Evolutionary conservation across 2,329 filamentous ascomycete genomes (phyloP), one percentile per base, ranked within the genome.

Genomic region (Dryadomyces quercus-mongolicae): DNA sequence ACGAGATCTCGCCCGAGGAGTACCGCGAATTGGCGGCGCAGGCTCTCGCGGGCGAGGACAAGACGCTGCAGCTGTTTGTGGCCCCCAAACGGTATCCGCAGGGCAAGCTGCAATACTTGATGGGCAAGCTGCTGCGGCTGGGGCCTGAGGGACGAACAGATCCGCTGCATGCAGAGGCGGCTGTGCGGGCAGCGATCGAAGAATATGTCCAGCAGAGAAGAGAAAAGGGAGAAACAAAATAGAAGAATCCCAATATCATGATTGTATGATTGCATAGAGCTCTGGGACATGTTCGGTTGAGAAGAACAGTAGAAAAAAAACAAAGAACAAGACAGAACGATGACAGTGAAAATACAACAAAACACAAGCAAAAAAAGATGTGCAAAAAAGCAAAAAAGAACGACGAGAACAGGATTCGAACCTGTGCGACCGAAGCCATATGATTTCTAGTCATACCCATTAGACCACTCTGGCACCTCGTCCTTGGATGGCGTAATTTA

Each of bases 71-170:
- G 47, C 71, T 74, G 59, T 80, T 81, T 57, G 56, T 66, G 42
- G 58, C 63, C 38, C 71, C 70, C 53, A 62, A 61, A 42, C 68
- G 68, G 51, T 78, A 74, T 55, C 78, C 78, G 0, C 70, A 76
- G 55, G 78, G 79, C 0, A 82, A 81, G 66, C 70, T 82, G 48
- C 81, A 81, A 77, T 81, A 74, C 59, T 67, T 82, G 2, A 74
- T 82, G 5, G 79, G 79, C 20, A 78, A 74, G 65, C 77, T 82
- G 74, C 75, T 82, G 68, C 69, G 71, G 5, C 61, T 72, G 1
- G 79, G 78, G 0, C 71, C 72, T 3, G 72, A 78, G 47, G 76
- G 79, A 62, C 68, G 75, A 31, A 80, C 81, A 56, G 74, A 80
- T 52, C 78, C 79, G 1, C 65, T 65, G 22, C 73, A 66, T 31